Percentiles rank a stretch among this genome's conserved stretches.
Conservation (phyloP, 345 rosid genomes). For the Populus ilicifolia region DNA sequence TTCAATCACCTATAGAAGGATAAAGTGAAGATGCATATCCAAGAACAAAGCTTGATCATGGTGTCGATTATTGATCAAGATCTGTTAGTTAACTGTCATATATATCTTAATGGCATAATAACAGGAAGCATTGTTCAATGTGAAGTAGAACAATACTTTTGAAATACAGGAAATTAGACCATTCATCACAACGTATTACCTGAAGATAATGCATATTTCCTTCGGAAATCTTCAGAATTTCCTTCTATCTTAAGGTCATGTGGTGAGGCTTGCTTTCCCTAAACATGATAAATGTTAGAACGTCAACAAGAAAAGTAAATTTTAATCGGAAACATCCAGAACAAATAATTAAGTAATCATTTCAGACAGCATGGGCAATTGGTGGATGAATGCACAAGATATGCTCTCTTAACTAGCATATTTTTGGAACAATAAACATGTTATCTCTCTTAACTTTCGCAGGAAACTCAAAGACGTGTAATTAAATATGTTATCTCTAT, state of each 20-base stretch:
- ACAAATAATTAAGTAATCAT: background rate
- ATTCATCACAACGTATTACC: constrained; percentile 38
- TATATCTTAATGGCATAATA: background rate
- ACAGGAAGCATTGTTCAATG: background rate
- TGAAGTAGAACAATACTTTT: background rate
- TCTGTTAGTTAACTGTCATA: background rate
- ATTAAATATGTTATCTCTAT: background rate
- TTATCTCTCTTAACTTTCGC: background rate
- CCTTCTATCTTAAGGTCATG: constrained; percentile 47
- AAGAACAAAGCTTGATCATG: background rate
- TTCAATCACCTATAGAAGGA: background rate
- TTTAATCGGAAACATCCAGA: background rate
- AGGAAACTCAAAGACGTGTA: background rate
- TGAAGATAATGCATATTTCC: constrained; percentile 45
- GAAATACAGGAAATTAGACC: background rate
- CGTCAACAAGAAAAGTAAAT: background rate
- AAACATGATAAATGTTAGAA: constrained; percentile 13
- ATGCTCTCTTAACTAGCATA: background rate
- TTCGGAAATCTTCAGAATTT: constrained; percentile 38
- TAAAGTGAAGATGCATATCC: background rate
- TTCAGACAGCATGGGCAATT: background rate
- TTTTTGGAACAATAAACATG: background rate
- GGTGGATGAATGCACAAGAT: background rate
- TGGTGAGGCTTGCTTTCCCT: constrained; percentile 44
- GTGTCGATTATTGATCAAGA: background rate